A percentile compares a stretch with the other conserved stretches of the same genome.
Conservation (phyloP, 1,139 yeast species). For the Pichia sp. region DNA sequence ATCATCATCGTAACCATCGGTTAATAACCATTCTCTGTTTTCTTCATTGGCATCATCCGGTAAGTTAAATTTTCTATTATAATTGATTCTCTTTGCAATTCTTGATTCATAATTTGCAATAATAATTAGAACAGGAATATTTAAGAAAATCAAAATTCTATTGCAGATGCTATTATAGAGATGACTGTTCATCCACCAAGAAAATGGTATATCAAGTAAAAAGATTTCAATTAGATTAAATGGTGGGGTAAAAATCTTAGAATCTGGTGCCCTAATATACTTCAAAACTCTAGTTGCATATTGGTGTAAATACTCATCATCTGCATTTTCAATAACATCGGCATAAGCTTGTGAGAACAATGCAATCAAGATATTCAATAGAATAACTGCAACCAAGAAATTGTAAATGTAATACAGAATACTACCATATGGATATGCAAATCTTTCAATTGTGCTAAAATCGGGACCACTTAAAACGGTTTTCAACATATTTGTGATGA, state of each 20-base stretch:
- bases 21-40: conserved; percentile 76
- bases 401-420: conserved; percentile 70
- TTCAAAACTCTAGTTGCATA: conserved; percentile 80
- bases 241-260: conserved; percentile 81
- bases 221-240: conserved; percentile 63
- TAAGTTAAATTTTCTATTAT: conserved; percentile 58
- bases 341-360: conserved; percentile 80
- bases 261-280: conserved; percentile 84
- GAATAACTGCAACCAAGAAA: conserved; percentile 63
- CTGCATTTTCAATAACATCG: conserved; percentile 73
- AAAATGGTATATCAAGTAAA: conserved; percentile 37
- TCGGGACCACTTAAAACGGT: conserved; percentile 33
- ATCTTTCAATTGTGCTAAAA: conserved; percentile 59
- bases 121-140: conserved; percentile 58
- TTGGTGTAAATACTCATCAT: conserved; percentile 77
- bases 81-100: conserved; percentile 61
- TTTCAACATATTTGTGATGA: conserved; percentile 58
- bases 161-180: conserved; percentile 20
- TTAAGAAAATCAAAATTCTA: conserved; percentile 54
- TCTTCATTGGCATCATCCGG: conserved; percentile 78
- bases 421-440: conserved; percentile 82
- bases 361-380: conserved; percentile 78
- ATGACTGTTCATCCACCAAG: conserved; percentile 31
- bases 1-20: conserved; percentile 62
- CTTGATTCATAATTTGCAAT: conserved; percentile 60